Percentiles rank a stretch among this genome's conserved stretches.
phyloP scores from a whole-genome alignment of 805 yeast species.

The Scheffersomyces stipitis region DNA sequence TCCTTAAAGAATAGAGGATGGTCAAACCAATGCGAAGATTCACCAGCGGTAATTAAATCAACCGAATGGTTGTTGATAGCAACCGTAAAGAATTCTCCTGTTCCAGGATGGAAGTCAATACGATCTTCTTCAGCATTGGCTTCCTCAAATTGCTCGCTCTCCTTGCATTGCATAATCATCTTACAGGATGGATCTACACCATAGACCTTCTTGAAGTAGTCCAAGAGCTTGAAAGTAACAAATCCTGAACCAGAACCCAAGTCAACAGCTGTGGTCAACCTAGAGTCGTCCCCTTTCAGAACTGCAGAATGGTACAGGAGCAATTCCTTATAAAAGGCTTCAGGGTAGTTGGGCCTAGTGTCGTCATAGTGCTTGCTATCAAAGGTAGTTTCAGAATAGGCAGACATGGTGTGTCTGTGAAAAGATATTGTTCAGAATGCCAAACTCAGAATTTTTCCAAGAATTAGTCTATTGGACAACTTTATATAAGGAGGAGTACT shows the following conservation, averaged over 20 bases:
- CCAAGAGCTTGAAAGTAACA: conserved; percentile 55
- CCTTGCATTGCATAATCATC: conserved; percentile 47
- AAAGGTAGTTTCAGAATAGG: conserved; percentile 56
- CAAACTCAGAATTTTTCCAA: too few species aligned
- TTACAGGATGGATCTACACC: conserved; percentile 63
- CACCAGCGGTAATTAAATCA: conserved; percentile 76
- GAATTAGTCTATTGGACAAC: too few species aligned
- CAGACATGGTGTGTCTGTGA: conserved; percentile 63
- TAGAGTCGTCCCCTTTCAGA: conserved; percentile 7
- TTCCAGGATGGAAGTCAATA: conserved; percentile 21
- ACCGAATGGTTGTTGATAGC: conserved; percentile 30
- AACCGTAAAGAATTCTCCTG: conserved; percentile 27
- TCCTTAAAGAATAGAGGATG: conserved; percentile 52
- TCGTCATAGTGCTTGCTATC: conserved; percentile 51
- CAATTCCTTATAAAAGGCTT: conserved; percentile 44
- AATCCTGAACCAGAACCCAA: conserved; percentile 83
- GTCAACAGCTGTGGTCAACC: conserved; percentile 52
- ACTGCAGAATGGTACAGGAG: conserved; percentile 38
- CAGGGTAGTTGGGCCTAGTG: conserved; percentile 70
- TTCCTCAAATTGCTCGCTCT: not conserved
- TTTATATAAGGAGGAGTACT: too few species aligned
- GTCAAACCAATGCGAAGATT: conserved; percentile 85
- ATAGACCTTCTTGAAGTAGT: conserved; percentile 47
- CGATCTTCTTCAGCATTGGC: conserved; percentile 10
- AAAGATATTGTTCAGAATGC: too few species aligned